phyloP scores from a whole-genome alignment of 768 basidiomycete genomes.

The Nevesoporus exiguus region DNA sequence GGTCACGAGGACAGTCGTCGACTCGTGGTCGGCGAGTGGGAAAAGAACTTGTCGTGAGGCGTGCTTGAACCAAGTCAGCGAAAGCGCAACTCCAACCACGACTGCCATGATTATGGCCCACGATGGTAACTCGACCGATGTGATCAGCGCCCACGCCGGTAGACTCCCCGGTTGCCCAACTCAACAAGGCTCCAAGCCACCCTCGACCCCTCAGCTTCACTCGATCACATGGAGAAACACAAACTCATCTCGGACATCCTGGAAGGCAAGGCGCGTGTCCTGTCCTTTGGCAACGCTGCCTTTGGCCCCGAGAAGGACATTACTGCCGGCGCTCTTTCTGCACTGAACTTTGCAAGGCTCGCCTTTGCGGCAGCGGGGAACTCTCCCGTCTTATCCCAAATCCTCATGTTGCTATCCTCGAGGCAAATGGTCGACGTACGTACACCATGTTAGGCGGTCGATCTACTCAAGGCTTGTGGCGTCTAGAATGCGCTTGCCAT shows the following conservation, averaged over 20 bases:
- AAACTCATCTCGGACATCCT: conserved; percentile 16
- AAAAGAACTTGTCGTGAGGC: too few relatives aligned
- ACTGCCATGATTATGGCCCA: neutral
- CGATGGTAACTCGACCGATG: neutral
- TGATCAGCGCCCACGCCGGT: too few relatives aligned
- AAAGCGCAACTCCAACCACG: too few relatives aligned
- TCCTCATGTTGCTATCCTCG: conserved; percentile 12
- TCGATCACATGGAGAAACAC: conserved; percentile 14
- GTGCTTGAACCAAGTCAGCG: too few relatives aligned
- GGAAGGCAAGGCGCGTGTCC: conserved; percentile 33
- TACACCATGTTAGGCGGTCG: neutral
- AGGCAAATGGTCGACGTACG: conserved; percentile 21
- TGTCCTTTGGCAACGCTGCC: conserved; percentile 43
- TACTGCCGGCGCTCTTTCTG: conserved; percentile 54
- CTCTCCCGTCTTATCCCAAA: conserved; percentile 6
- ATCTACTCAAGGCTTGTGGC: neutral
- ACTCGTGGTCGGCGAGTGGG: neutral
- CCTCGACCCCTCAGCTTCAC: too few relatives aligned
- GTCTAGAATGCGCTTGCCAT: conserved; percentile 50
- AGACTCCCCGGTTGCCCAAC: too few relatives aligned
- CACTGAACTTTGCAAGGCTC: conserved; percentile 54
- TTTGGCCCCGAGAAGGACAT: conserved; percentile 29
- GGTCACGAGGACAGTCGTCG: neutral
- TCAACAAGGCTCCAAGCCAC: too few relatives aligned
- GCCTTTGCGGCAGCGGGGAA: conserved; percentile 31